These are phyloP conservation scores for Fusarium anguioides DNA, from an alignment of 2,329 filamentous ascomycete genomes.

Conservation along the genomic window DNA sequence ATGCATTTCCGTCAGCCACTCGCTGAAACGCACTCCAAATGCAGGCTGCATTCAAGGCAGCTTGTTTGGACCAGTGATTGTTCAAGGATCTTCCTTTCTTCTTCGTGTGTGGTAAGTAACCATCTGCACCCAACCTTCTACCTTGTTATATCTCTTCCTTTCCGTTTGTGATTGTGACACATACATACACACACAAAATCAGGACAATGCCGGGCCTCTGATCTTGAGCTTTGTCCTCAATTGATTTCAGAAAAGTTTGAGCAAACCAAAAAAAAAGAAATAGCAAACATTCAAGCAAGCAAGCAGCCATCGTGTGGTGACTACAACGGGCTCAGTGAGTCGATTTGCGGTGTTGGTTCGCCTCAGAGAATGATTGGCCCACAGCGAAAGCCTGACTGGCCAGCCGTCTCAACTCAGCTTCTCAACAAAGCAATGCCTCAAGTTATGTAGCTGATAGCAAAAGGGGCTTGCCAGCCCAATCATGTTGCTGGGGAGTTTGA, in stretches of 20 bases:
- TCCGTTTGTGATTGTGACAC: constrained; percentile 1
- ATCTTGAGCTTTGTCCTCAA: not conserved
- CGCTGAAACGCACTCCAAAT: not conserved
- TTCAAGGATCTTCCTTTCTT: constrained; percentile 12
- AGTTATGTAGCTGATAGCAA: not conserved
- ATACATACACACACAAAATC: not conserved
- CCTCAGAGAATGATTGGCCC: constrained; percentile 26
- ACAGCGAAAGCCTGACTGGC: not conserved
- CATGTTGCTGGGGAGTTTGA: not conserved
- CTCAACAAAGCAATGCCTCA: constrained; percentile 23
- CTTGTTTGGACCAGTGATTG: constrained; percentile 5
- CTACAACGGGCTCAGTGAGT: not conserved
- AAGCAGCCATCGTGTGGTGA: not conserved
- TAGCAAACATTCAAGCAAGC: not conserved
- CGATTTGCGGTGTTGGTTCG: not conserved
- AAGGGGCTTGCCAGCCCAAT: not conserved
- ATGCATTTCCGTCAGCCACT: constrained; percentile 14
- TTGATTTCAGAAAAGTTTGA: not conserved
- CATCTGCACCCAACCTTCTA: not conserved
- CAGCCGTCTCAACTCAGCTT: not conserved
- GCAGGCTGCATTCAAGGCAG: constrained; percentile 11
- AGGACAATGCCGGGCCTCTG: not conserved
- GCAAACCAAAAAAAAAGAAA: not conserved
- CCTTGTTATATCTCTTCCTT: not conserved
- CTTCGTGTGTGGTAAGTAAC: constrained; percentile 3